Percentiles rank a stretch among this genome's conserved stretches.
Evolutionary conservation across 2,329 filamentous ascomycete species (phyloP).

Genomic region (Xylariomycetidae sp.): DNA sequence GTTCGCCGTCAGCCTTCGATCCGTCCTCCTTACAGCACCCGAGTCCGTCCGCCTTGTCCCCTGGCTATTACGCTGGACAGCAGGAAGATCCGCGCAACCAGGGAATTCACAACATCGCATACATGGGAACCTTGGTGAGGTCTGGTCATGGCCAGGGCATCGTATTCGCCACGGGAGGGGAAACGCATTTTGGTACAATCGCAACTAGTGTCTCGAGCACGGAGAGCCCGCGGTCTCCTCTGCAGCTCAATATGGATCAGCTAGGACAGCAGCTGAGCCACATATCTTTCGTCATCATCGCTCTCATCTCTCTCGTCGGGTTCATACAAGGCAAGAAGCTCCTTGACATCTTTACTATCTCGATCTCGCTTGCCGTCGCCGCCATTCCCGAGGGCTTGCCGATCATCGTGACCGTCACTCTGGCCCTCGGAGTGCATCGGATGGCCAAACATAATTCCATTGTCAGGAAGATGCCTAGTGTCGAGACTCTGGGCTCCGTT

Average conservation of each 20-base stretch:
- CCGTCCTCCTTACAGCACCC: slow-evolving; percentile 29
- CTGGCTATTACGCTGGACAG: slow-evolving; percentile 49
- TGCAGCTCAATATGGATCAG: slow-evolving; percentile 96
- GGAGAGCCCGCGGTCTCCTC: slow-evolving; percentile 86
- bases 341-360: slow-evolving; percentile 95
- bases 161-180: slow-evolving; percentile 91
- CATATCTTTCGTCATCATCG: slow-evolving; percentile 92
- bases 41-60: slow-evolving; percentile 41
- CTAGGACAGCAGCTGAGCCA: slow-evolving; percentile 94
- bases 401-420: slow-evolving; percentile 95
- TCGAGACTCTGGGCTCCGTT: slow-evolving; percentile 95
- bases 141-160: slow-evolving; percentile 94
- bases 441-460: slow-evolving; percentile 97
- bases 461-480: slow-evolving; percentile 89
- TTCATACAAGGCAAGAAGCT: slow-evolving; percentile 83
- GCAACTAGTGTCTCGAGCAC: slow-evolving; percentile 91
- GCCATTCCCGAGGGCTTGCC: slow-evolving; percentile 94
- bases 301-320: slow-evolving; percentile 84
- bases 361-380: slow-evolving; percentile 90
- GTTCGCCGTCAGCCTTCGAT: slow-evolving; percentile 19
- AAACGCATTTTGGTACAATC: slow-evolving; percentile 94
- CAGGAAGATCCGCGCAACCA: slow-evolving; percentile 63
- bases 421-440: slow-evolving; percentile 87
- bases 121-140: slow-evolving; percentile 95
- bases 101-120: slow-evolving; percentile 84